Evolutionary conservation across 2,329 filamentous ascomycete species (phyloP), one percentile per base, ranked within the genome.

Genomic region (Dryadomyces quercus-mongolicae): DNA sequence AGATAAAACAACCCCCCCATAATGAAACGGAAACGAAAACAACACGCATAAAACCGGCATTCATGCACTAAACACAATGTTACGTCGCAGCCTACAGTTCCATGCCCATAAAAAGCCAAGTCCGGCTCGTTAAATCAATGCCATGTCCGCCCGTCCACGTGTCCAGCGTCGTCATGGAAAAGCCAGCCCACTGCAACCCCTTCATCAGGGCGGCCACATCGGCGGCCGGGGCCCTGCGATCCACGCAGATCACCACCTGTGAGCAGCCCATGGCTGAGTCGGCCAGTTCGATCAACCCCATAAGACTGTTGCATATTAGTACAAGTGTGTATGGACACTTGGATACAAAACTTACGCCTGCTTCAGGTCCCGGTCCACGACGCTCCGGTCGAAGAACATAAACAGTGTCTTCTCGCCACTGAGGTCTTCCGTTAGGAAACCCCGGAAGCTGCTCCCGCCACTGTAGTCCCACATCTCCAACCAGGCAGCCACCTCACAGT

Each of bases 181-280:
- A 95, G 54, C 91, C 91, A 60, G 94, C 91, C 91, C 91, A 96
- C 67, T 90, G 87, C 52, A 96, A 78, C 63, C 89, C 91, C 68
- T 86, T 88, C 64, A 86, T 81, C 61, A 92, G 74, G 56, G 82
- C 75, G 61, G 84, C 80, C 55, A 79, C 74, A 58, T 87, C 81
- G 56, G 77, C 71, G 25, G 76, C 70, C 43, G 80, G 76, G 58
- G 85, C 80, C 48, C 74, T 74, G 59, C 89, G 86, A 67, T 92
- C 88, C 58, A 95, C 77, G 69, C 88, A 91, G 62, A 90, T 81
- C 59, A 94, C 81, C 58, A 95, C 80, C 65, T 86, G 81, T 54
- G 80, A 77, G 70, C 90, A 95, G 62, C 76, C 81, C 66, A 95
- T 80, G 55, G 87, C 81, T 57, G 80, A 77, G 63, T 86, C 84